Percentiles rank a stretch among this genome's conserved stretches.
Evolutionary conservation across 345 rosid genomes (phyloP).

Genomic region (Acer saccharum): DNA sequence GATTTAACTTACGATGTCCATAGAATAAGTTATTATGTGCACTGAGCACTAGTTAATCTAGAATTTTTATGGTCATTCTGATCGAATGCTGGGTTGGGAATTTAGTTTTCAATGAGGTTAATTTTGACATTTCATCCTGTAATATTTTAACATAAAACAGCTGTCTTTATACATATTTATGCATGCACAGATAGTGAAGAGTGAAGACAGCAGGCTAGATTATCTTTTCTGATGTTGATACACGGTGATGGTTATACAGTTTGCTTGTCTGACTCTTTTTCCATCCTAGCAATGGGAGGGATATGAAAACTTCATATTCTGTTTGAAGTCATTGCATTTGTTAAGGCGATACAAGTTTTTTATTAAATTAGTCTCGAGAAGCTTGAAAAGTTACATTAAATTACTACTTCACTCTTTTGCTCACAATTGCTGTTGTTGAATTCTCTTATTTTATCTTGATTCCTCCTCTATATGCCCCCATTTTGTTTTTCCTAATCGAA

Average conservation of each 20-base stretch:
- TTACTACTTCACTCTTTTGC: neutral
- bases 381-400: neutral
- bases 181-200: neutral
- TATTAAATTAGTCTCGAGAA: neutral
- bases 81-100: neutral
- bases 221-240: neutral
- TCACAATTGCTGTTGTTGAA: neutral
- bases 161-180: neutral
- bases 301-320: neutral
- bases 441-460: neutral
- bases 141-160: neutral
- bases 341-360: neutral
- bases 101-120: neutral
- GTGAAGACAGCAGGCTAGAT: too few relatives aligned
- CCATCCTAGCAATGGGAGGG: neutral
- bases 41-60: neutral
- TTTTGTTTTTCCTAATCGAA: constrained; percentile 6
- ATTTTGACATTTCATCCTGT: neutral
- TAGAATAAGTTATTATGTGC: neutral
- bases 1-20: neutral
- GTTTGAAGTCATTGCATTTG: neutral
- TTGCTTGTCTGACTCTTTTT: neutral
- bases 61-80: neutral
- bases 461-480: neutral
- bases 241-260: neutral